These are phyloP conservation scores for Cymbopogon flexuosus DNA, from an alignment of 202 grass and related monocot species.

Conservation along the genomic window DNA sequence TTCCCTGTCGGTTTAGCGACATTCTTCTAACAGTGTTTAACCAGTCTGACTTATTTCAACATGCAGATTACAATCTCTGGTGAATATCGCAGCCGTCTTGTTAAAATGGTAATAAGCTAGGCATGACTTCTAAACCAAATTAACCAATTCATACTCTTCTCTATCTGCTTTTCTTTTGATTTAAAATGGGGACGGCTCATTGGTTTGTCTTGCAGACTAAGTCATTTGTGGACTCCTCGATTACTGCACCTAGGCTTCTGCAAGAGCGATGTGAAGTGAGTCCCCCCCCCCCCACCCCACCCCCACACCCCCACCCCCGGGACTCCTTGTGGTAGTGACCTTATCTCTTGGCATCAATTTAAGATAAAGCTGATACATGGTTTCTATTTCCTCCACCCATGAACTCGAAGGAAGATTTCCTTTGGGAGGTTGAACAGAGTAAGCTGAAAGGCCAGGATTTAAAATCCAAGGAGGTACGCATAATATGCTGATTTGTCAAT, in stretches of 20 bases:
- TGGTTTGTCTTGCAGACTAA: slow-evolving; percentile 55
- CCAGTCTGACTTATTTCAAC: slow-evolving; percentile 25
- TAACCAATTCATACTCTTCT: slow-evolving; percentile 8
- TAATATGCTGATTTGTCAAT: not conserved
- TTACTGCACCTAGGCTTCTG: slow-evolving; percentile 67
- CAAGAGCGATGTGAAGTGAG: slow-evolving; percentile 96
- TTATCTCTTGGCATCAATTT: slow-evolving; percentile 7
- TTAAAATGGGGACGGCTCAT: not conserved
- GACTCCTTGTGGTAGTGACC: slow-evolving; percentile 6
- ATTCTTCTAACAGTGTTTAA: slow-evolving; percentile 1
- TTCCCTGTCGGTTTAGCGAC: not conserved
- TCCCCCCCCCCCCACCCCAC: no score
- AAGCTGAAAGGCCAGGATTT: slow-evolving; percentile 84
- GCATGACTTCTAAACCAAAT: slow-evolving; percentile 22
- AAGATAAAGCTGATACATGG: slow-evolving; percentile 30
- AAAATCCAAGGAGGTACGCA: slow-evolving; percentile 81
- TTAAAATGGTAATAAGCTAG: slow-evolving; percentile 80
- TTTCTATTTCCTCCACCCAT: slow-evolving; percentile 25
- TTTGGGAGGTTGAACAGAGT: slow-evolving; percentile 88
- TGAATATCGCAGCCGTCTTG: slow-evolving; percentile 74
- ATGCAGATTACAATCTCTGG: slow-evolving; percentile 74
- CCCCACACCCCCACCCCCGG: no score
- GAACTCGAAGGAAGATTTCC: slow-evolving; percentile 83
- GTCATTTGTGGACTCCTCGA: slow-evolving; percentile 61
- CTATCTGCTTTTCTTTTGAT: not conserved